phyloP scores from a whole-genome alignment of 306 rosid species.

The Bauhinia variegata region DNA sequence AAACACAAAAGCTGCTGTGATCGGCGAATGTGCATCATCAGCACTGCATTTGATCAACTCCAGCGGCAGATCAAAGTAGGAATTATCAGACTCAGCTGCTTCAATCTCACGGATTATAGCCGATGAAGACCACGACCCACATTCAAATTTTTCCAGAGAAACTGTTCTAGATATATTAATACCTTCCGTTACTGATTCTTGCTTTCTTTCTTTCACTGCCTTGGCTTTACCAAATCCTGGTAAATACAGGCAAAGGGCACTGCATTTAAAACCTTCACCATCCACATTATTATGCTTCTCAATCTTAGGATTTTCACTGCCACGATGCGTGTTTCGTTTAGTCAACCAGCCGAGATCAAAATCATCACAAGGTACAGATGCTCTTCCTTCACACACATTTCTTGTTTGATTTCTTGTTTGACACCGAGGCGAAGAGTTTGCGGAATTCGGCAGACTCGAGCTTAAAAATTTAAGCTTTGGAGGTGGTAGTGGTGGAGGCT shows the following conservation, averaged over 20 bases:
- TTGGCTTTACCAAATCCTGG: constrained; percentile 73
- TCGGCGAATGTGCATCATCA: constrained; percentile 59
- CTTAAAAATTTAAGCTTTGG: constrained; percentile 66
- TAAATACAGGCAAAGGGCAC: constrained; percentile 70
- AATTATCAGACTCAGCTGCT: constrained; percentile 50
- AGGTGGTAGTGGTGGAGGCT: constrained; percentile 61
- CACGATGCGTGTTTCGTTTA: constrained; percentile 37
- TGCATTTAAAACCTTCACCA: constrained; percentile 64
- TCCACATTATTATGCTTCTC: constrained; percentile 34
- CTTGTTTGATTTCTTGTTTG: constrained; percentile 61
- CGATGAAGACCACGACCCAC: constrained; percentile 94
- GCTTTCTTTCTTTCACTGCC: constrained; percentile 49
- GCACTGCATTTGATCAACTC: constrained; percentile 58
- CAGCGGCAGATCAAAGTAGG: constrained; percentile 77
- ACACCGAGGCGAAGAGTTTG: constrained; percentile 55
- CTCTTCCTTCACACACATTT: constrained; percentile 63
- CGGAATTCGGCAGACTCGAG: constrained; percentile 78
- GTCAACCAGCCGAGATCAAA: constrained; percentile 58
- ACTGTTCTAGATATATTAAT: constrained; percentile 68
- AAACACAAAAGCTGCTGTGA: constrained; percentile 49
- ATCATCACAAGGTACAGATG: constrained; percentile 47
- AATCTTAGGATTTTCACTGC: constrained; percentile 35
- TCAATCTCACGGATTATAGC: constrained; percentile 46
- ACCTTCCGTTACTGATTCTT: constrained; percentile 30
- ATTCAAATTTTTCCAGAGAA: constrained; percentile 85